Evolutionary conservation across 768 basidiomycete species (phyloP).

Genomic region (Leccinum disarticulatum): DNA sequence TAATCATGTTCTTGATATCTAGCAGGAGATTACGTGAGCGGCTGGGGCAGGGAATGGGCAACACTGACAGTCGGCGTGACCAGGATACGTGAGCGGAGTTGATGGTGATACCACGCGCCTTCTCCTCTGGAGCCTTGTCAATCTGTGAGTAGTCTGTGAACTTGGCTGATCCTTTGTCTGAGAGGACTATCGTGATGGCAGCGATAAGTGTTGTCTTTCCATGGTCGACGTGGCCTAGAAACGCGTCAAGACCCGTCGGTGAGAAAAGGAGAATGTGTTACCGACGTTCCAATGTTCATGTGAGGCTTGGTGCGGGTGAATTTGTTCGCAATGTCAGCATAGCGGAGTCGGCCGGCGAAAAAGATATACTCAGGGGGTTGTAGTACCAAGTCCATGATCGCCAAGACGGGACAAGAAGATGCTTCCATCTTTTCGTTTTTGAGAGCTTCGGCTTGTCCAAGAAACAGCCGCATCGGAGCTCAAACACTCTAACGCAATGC

Average conservation of each 20-base stretch:
- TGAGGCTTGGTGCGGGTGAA: conserved; percentile 84
- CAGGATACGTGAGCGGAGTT: conserved; percentile 96
- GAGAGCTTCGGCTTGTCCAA: not conserved
- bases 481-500: not conserved
- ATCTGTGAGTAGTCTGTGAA: conserved; percentile 98
- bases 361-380: not conserved
- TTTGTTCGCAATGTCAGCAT: conserved; percentile 62
- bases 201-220: conserved; percentile 98
- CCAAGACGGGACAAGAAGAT: conserved; percentile 8
- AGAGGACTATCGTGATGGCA: conserved; percentile 91
- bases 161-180: conserved; percentile 66
- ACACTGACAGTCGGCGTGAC: conserved; percentile 87
- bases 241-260: conserved; percentile 21
- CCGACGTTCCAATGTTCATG: conserved; percentile 95
- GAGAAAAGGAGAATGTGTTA: conserved; percentile 23
- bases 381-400: conserved; percentile 14
- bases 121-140: conserved; percentile 99
- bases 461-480: conserved; percentile 5
- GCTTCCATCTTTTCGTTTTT: not conserved
- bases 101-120: conserved; percentile 99
- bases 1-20: conserved; percentile 99
- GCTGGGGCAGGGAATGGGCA: not conserved
- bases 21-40: conserved; percentile 8
- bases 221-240: conserved; percentile 88
- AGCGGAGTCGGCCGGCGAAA: conserved; percentile 42